Evolutionary conservation across 306 rosid genomes (phyloP), one percentile per base, ranked within the genome.

Genomic region (Cicer arietinum): DNA sequence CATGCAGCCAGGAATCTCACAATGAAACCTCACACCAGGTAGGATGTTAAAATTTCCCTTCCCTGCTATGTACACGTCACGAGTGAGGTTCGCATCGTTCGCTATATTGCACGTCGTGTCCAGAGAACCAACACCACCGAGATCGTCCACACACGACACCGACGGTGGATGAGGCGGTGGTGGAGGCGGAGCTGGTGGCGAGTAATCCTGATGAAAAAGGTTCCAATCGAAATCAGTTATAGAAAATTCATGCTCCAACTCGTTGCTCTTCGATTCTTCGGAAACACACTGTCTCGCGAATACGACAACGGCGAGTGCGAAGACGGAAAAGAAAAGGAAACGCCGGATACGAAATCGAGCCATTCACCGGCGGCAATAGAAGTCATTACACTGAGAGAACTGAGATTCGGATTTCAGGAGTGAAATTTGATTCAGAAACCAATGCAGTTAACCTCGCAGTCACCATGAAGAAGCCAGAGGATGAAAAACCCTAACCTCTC

Each of bases 91-190:
- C 85, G 71, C 85, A 77, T 95, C 92, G 72, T 51, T 76, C 83
- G 75, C 86, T 80, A 95, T 95, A 90, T 86, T 83, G 70, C 99
- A 95, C 74, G 98, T 86, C 61, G 92, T 74, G 85, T 95, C 99
- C 77, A 95, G 82, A 22, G 97, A 81, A 41, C 99, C 99, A 8
- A 89, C 81, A 10, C 99, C 99, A 4, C 86, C 92, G 42, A 92
- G 95, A 89, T 95, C 99, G 73, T 86, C 89, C 53, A 78, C 76
- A 80, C 99, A 95, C 0, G 99, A 95, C 52, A 88, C 96, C 41
- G 97, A 89, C 48, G 99, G 99, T 22, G 98, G 97, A 59, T 76
- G 98, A 9, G 99, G 99, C 48, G 99, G 99, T 2, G 99, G 99
- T 0, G 98, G 99, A 0, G 99, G 99, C 5, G 99, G 99, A 40